These are phyloP conservation scores for Trichophaea hybrida DNA, from an alignment of 2,329 filamentous ascomycete species.

Conservation along the genomic window DNA sequence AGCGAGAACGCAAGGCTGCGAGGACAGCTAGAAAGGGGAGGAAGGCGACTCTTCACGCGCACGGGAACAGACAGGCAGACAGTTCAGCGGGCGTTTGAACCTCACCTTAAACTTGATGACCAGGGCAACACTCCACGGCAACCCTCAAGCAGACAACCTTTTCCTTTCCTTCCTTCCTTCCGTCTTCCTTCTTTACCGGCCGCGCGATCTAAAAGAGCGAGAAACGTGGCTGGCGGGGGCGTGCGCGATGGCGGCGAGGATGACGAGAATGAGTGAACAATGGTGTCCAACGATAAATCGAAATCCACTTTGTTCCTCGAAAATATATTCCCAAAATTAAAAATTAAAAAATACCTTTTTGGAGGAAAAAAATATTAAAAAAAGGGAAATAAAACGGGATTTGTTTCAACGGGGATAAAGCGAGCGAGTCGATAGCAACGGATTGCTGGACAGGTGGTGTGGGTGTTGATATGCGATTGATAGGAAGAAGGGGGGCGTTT, in stretches of 20 bases:
- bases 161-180: background rate
- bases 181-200: background rate
- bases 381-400: constrained; percentile 5
- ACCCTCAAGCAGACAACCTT: background rate
- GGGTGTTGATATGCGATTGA: background rate
- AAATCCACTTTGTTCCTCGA: background rate
- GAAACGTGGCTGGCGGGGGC: background rate
- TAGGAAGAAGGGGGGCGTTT: background rate
- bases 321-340: background rate
- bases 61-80: constrained; percentile 10
- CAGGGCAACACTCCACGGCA: background rate
- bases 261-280: background rate
- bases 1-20: background rate
- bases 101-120: background rate
- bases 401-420: constrained; percentile 8
- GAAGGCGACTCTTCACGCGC: background rate
- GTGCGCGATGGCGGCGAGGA: background rate
- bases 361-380: background rate
- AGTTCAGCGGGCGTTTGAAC: constrained; percentile 1
- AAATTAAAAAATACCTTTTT: background rate
- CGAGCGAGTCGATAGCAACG: constrained; percentile 19
- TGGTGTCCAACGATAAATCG: background rate
- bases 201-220: background rate
- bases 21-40: constrained; percentile 10
- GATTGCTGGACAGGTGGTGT: background rate